Evolutionary conservation across 306 rosid species (phyloP).

Genomic region (Cotoneaster glaucophyllus): DNA sequence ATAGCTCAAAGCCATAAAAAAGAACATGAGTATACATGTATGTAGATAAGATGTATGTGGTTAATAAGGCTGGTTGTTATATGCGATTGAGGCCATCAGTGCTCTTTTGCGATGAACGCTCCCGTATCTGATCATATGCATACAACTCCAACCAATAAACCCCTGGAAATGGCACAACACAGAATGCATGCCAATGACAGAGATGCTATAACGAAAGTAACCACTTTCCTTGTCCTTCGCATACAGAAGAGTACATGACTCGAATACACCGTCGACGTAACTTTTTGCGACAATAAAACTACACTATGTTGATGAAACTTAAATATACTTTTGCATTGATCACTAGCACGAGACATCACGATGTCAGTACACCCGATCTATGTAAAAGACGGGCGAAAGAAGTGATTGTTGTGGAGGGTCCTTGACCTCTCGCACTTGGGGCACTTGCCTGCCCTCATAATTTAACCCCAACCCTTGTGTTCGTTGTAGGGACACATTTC

Average conservation of each 20-base stretch:
- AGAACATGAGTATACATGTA: too few relatives aligned
- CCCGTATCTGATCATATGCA: too few relatives aligned
- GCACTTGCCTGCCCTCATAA: not conserved
- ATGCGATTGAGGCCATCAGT: too few relatives aligned
- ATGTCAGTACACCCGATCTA: not conserved
- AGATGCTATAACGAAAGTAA: not conserved
- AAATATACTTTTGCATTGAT: too few relatives aligned
- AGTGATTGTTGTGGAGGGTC: not conserved
- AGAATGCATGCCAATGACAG: not conserved
- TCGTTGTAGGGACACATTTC: not conserved
- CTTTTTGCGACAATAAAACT: not conserved
- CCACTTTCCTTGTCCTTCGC: not conserved
- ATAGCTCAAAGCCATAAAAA: too few relatives aligned
- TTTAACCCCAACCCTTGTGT: not conserved
- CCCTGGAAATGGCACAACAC: not conserved
- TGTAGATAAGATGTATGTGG: too few relatives aligned
- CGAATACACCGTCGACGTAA: too few relatives aligned
- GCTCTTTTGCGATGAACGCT: not conserved
- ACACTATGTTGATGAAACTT: too few relatives aligned
- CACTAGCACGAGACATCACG: too few relatives aligned
- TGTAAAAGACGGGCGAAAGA: not conserved
- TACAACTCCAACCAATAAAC: not conserved
- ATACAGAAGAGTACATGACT: too few relatives aligned
- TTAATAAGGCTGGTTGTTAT: too few relatives aligned
- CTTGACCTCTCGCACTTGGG: not conserved